Base-by-base conservation (phyloP, 495 filamentous ascomycete species). In the Penicillium cosmopolitanum region DNA sequence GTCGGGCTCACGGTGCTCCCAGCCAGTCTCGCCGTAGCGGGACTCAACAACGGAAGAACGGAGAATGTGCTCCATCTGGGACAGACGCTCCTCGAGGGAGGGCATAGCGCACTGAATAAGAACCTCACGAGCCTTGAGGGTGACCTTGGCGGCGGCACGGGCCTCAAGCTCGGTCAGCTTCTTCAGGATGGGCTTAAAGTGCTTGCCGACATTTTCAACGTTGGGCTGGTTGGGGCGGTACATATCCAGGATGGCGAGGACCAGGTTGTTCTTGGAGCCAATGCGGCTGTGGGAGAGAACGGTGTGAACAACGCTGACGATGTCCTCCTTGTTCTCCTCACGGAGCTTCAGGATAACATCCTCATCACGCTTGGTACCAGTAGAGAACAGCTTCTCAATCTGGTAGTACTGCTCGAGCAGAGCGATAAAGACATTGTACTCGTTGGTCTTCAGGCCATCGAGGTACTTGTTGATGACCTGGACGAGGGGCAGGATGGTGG, bases 41-140 rank as follows among this genome's bases (percentile, higher is more conserved):
- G 93, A 96, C 74, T 98, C 92, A 7, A 97, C 86, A n/a, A 98
- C 95, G 2, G 96, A 93, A 35, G 95, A 96, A 40, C 94, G 91
- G 34, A 98, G 84, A 65, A 98, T 98, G 75, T 97, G 94, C 78
- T 98, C 96, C 95, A 98, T 97, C 77, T 98, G 95, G 35, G 88
- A 85, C 7, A 90, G 87, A 62, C 95, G 85, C 82, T 98, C 95
- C 72, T 98, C 95, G 21, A 98, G 82, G 5, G 96, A 98, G 0
- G 95, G 95, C 69, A 98, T 83, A 34, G 95, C 93, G 63, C 92
- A 97, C 76, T 98, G 95, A 57, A 98, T 98, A 50, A 98, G 84
- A 31, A 98, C 88, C 74, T 98, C 95, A 65, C 95, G 90, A 35
- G 95, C 94, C 81, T 98, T 98, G 66, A 98, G 84, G 1, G 94